These are phyloP conservation scores for Gossypium arboreum DNA, from an alignment of 345 rosid species.

Conservation along the genomic window DNA sequence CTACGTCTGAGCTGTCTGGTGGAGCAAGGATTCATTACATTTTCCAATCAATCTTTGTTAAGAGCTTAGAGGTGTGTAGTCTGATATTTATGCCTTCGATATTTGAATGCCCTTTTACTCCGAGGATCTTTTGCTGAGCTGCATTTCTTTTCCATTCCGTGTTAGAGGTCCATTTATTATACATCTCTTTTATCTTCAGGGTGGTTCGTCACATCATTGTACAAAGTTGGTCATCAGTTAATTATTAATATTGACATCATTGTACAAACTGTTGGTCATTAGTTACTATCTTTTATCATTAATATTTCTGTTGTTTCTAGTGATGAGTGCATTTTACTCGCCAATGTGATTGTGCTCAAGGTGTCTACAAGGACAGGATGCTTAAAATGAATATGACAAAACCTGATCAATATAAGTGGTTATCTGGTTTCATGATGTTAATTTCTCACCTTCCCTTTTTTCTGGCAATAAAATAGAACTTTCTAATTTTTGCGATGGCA, in stretches of 20 bases:
- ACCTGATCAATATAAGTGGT: neutral
- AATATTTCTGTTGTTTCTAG: neutral
- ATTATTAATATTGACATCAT: neutral
- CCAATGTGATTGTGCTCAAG: neutral
- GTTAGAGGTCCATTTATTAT: neutral
- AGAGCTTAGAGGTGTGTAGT: constrained; percentile 74
- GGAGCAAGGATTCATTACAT: constrained; percentile 93
- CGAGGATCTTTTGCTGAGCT: neutral
- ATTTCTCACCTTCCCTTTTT: neutral
- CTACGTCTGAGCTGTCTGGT: constrained; percentile 85
- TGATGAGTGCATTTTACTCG: neutral
- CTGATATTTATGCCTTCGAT: neutral
- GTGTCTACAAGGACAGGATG: neutral
- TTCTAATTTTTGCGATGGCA: neutral
- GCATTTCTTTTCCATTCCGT: neutral
- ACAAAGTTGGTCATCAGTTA: neutral
- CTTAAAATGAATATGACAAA: neutral
- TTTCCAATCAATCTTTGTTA: constrained; percentile 85
- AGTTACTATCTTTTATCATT: neutral
- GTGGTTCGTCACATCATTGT: neutral
- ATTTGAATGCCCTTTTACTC: neutral
- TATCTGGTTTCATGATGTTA: constrained; percentile 1
- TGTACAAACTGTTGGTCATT: neutral
- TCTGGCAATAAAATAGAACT: neutral
- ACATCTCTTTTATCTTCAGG: neutral